Evolutionary conservation across 2,329 filamentous ascomycete genomes (phyloP), one percentile per base, ranked within the genome.

Genomic region (Pseudogymnoascus sp.): DNA sequence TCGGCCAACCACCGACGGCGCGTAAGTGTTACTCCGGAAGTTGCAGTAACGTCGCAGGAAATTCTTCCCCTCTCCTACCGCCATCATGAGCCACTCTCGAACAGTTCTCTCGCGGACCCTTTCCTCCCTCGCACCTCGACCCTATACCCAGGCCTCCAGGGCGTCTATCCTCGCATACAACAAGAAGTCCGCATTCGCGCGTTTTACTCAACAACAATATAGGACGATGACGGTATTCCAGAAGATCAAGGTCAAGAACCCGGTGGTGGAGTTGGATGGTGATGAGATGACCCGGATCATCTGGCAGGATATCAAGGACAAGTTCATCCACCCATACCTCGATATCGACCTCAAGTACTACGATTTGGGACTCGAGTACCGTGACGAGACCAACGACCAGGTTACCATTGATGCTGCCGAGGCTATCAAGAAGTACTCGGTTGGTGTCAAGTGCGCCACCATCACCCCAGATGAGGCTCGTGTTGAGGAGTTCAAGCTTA

Each of bases 171-270:
- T 28, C 52, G 34, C 57, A 30, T 28, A 41, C 57, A 38, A 33
- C 37, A 39, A 37, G 30, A 59, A 39, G 28, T 48, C 38, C 19
- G 26, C 33, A 41, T 48, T 48, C 34, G 23, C 35, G 33, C 57
- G 39, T 21, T 64, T 23, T 65, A 69, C 57, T 61, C 64, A 35
- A 34, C 55, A 15, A 35, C 71, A 76, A 65, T 68, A 68, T 59
- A 74, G 78, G 72, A 79, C 70, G 69, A 84, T 86, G 82, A 78
- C 80, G 61, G 71, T 71, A 63, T 74, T 80, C 68, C 79, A 82
- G 71, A 99, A 97, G 87, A 97, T 97, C 83, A 94, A 95, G 84
- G 94, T 99, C 80, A 92, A 95, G 85, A 97, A 96, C 77, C 94
- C 94, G 66, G 86, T 99, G 74, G 94, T 99, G 75, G 94, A 97